Percentiles rank a stretch among this genome's conserved stretches.
Evolutionary conservation across 176 grass and related monocot genomes (phyloP).

Genomic region (Hyparrhenia diplandra): DNA sequence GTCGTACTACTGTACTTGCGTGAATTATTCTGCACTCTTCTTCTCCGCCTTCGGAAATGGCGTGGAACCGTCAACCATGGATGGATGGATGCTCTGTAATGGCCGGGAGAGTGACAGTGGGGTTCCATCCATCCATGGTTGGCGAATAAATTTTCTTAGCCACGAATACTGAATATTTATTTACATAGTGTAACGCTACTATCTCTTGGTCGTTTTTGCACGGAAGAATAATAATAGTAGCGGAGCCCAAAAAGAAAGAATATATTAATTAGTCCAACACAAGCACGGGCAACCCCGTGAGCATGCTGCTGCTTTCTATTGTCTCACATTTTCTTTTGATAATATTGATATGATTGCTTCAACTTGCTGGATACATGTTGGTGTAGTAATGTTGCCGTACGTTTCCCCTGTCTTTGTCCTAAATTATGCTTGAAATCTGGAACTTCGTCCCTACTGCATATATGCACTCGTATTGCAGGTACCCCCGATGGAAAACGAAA

Average conservation of each 20-base stretch:
- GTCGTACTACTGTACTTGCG: too few relatives aligned
- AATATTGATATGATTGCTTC: not conserved
- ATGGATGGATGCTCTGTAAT: not conserved
- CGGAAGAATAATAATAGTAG: too few relatives aligned
- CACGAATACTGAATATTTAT: too few relatives aligned
- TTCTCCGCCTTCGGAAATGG: not conserved
- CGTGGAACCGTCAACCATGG: not conserved
- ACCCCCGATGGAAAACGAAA: not conserved
- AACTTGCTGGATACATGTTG: not conserved
- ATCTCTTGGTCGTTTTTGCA: too few relatives aligned
- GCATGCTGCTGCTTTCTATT: not conserved
- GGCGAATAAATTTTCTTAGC: too few relatives aligned
- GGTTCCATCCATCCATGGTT: too few relatives aligned
- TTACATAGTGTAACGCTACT: too few relatives aligned
- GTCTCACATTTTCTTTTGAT: not conserved
- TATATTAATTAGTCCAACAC: too few relatives aligned
- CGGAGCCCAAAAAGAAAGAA: too few relatives aligned
- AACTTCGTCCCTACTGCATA: not conserved
- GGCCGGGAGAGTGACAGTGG: not conserved
- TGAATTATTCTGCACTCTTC: not conserved
- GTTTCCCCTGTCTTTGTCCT: not conserved
- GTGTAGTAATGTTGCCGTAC: not conserved
- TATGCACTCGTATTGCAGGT: not conserved
- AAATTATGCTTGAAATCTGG: not conserved
- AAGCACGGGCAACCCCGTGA: too few relatives aligned